Evolutionary conservation across 768 basidiomycete genomes (phyloP).

Genomic region (Lactifluus rugatus): DNA sequence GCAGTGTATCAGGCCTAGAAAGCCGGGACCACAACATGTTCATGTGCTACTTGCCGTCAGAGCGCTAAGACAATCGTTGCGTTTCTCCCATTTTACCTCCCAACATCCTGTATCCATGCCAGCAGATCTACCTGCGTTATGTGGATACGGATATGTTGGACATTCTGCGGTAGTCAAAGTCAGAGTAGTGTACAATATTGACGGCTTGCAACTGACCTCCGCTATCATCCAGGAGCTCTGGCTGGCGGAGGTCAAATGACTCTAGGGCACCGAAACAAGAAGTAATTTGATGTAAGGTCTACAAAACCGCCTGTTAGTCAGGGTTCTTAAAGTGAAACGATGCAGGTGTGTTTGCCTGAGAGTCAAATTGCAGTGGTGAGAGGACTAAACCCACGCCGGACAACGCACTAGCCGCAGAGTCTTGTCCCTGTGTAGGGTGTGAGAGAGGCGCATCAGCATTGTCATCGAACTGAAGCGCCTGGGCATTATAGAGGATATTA

Average conservation of each 20-base stretch:
- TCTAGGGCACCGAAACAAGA: conserved; percentile 60
- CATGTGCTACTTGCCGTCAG: conserved; percentile 43
- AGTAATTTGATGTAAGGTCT: conserved; percentile 47
- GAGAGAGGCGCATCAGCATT: background rate
- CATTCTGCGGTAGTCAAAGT: background rate
- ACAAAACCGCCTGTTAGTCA: background rate
- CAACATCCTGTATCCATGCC: conserved; percentile 55
- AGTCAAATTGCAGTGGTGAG: conserved; percentile 50
- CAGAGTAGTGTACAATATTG: background rate
- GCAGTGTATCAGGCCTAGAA: background rate
- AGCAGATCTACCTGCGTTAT: conserved; percentile 44
- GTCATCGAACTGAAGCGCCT: background rate
- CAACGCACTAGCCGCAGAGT: conserved; percentile 21
- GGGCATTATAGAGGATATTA: conserved; percentile 10
- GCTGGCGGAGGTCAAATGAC: conserved; percentile 32
- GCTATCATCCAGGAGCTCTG: conserved; percentile 10
- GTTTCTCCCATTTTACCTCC: conserved; percentile 72
- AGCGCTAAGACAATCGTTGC: conserved; percentile 66
- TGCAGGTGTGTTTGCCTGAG: conserved; percentile 34
- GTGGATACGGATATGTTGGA: conserved; percentile 30
- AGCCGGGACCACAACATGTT: background rate
- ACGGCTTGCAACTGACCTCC: conserved; percentile 1
- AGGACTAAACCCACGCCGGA: conserved; percentile 34
- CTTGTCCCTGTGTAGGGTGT: conserved; percentile 7
- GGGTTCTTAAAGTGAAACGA: background rate